Base-by-base conservation (phyloP, 192 early-diverging fungal species). In the Ambispora gerdemannii region DNA sequence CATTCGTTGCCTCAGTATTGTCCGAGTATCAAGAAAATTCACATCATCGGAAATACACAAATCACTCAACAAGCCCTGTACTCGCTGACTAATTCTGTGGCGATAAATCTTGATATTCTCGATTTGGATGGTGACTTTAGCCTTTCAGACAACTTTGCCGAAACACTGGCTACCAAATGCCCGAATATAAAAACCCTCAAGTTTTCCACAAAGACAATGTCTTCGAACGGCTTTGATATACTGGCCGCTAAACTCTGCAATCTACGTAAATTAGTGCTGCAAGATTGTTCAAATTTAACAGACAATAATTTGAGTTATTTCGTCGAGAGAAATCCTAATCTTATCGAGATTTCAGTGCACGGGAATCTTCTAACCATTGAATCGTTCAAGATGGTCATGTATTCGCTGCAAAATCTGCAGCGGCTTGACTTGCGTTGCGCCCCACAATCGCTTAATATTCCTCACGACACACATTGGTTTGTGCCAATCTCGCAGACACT, bases 41-140 rank as follows among this genome's bases (percentile, higher is more conserved):
- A 38, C 15, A 59, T 79, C 17, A 73, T 79, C 52, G 78, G 78
- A 0, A 58, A 66, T 17, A 70, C 58, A 10, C 31, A 61, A 28
- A 13, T 52, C 11, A 35, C 50, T 8, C 60, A 61, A 15, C 13
- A 19, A n/a, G 27, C 70, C 17, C 7, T 72, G 17, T 31, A 61
- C 49, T 50, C 58, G 30, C 27, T 63, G 24, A 63, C 52, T 2
- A 67, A 52, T 67, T 67, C 35, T 31, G n/a, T 30, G 22, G 7
- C 70, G 47, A 10, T 15, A 17, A 10, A 63, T 31, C 52, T 72
- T 50, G 38, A 32, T 62, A 35, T 72, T 0, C 60, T 72, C 2
- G 50, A 72, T 55, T 38, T 72, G 31, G 70, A 72, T 52, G 70
- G 70, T 11, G 49, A 17, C 0, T 50, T 36, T 32, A 27, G 31